Evolutionary conservation across 352 stramenopile genomes (phyloP), one percentile per base, ranked within the genome.

Genomic region (Globisporangium paddicum): DNA sequence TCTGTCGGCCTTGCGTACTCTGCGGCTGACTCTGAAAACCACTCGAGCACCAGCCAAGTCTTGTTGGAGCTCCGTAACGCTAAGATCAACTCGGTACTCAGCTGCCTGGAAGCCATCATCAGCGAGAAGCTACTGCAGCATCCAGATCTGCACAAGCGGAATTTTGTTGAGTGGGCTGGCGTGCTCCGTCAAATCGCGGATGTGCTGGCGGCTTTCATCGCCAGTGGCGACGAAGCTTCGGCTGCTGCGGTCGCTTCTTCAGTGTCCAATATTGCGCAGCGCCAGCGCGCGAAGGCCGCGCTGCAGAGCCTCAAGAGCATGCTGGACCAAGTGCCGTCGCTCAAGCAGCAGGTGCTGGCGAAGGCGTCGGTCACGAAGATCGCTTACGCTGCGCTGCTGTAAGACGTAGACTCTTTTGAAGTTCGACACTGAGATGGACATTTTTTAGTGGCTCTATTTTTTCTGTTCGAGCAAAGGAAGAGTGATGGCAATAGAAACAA

Each of bases 91-190:
- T 38, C 49, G 18, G 64, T 68, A 19, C 56, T 80, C 47, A 55
- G 56, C 4, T 79, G 68, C 45, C 67, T 70, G 7, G 71, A 82
- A 18, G 58, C 66, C 8, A 62, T 89, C 28, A 42, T 78, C 35
- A 71, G 54, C 10, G 69, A 66, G n/a, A 48, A 61, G 48, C 21
- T 91, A 49, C 42, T 83, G 34, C 61, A 69, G 42, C 79, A 82
- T 26, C 55, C 50, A 2, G 79, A 91, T 21, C 67, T 81, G n/a
- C 68, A 87, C 55, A 79, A 72, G n/a, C 59, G 62, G n/a, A 55
- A 52, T 18, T 86, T 87, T 38, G 40, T 37, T 13, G 66, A 84
- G 21, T 91, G 79, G 82, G 67, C 73, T 0, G n/a, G 21, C 1
- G 40, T 88, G 42, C 54, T 89, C 5, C 46, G 53, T 2, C 60